Evolutionary conservation across 2,329 filamentous ascomycete species (phyloP), one percentile per base, ranked within the genome.

Genomic region (Rhynchosporium secalis): DNA sequence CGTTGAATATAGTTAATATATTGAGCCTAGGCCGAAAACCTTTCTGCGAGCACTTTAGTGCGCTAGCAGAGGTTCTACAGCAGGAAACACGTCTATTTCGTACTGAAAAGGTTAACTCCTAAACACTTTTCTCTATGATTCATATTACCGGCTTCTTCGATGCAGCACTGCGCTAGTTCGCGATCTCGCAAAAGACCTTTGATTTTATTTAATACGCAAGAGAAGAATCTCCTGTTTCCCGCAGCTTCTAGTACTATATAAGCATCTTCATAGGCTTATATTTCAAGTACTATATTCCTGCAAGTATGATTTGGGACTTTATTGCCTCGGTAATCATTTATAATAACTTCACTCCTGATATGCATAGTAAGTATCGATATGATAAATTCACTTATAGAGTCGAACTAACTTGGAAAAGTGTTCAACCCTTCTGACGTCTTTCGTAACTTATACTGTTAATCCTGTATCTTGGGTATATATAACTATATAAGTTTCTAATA

Each of bases 271-370:
- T 66, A 26, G 28, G 20, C 31, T 56, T 62, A 51, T 61, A 57
- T 47, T 29, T 41, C 31, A 33, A 65, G 45, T 13, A 66, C 9
- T 54, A 66, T 3, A 20, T 70, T n/a, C 47, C 61, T 28, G 55
- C 62, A 60, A 51, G 58, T 31, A 60, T 61, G n/a, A 36, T 67
- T 15, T 56, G 54, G 12, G 58, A 61, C 15, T 67, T 69, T 55
- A 63, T 70, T 38, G 60, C 63, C 47, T 71, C 63, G 0, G 56
- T 46, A 12, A 65, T 71, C 15, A 55, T 72, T 28, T 46, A 71
- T 29, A 63, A 72, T 51, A 61, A 59, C 29, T 72, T 66, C 58
- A 58, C 69, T 29, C 64, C 66, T 28, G 47, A 61, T 26, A 71
- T 71, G 60, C 64, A 71, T 56, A 20, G 63, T 71, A 65, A 67